Evolutionary conservation across 208 protist genomes (phyloP).

Genomic region (Trichomonas vaginalis): DNA sequence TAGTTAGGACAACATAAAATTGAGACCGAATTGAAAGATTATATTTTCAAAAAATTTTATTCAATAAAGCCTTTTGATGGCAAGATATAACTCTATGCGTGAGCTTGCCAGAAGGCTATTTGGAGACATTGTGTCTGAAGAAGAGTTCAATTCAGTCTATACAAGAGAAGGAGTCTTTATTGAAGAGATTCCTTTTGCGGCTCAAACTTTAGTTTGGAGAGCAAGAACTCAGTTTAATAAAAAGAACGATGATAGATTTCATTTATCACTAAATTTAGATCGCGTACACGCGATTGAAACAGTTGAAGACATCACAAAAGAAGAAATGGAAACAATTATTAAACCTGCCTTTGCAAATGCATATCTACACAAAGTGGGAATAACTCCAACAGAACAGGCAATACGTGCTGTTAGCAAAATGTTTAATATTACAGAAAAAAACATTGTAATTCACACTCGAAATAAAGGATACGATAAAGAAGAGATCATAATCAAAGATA

Average conservation of each 20-base stretch:
- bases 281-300: not conserved
- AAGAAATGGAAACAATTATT: not conserved
- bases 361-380: not conserved
- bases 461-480: not conserved
- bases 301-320: not conserved
- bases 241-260: not conserved
- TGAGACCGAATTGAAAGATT: too few relatives aligned
- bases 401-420: not conserved
- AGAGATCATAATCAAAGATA: not conserved
- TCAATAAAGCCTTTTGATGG: too few relatives aligned
- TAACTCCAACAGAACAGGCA: not conserved
- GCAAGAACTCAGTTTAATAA: not conserved
- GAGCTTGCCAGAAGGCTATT: too few relatives aligned
- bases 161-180: not conserved
- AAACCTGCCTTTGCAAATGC: not conserved
- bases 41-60: too few relatives aligned
- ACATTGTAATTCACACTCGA: not conserved
- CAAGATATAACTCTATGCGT: too few relatives aligned
- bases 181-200: not conserved
- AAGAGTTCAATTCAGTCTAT: too few relatives aligned
- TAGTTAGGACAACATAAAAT: too few relatives aligned
- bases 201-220: not conserved
- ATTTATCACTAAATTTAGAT: not conserved
- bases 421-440: not conserved
- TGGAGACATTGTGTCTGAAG: too few relatives aligned